Evolutionary conservation across 345 rosid species (phyloP).

Genomic region (Camelina hispida): DNA sequence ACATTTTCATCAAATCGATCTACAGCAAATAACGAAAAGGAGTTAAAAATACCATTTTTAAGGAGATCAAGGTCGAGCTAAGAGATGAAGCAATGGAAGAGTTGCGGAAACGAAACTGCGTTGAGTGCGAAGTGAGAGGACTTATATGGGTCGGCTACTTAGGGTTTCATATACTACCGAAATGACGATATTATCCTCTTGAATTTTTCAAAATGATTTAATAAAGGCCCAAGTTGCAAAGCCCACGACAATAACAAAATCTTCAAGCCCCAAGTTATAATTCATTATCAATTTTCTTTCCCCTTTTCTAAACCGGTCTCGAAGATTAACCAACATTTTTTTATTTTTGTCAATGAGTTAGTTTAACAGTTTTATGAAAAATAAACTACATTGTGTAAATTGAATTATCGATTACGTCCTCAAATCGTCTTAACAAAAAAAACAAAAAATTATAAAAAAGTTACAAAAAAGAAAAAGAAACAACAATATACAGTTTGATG

Average conservation of each 20-base stretch:
- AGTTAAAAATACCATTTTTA: slow-evolving; percentile 28
- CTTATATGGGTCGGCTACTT: background rate
- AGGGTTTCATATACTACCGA: slow-evolving; percentile 16
- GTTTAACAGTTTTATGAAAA: no score
- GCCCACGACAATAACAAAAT: background rate
- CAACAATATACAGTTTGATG: slow-evolving; percentile 3
- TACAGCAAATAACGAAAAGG: background rate
- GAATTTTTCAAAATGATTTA: background rate
- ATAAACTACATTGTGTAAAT: no score
- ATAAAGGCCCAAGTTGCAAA: background rate
- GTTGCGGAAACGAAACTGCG: slow-evolving; percentile 33
- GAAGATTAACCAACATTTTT: no score
- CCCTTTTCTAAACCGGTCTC: no score
- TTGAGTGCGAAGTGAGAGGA: slow-evolving; percentile 7
- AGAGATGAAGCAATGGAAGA: background rate
- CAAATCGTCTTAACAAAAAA: background rate
- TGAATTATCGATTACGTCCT: background rate
- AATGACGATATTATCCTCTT: slow-evolving; percentile 21
- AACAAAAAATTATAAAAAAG: background rate
- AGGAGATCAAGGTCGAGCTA: slow-evolving; percentile 19
- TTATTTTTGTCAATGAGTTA: no score
- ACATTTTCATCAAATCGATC: background rate
- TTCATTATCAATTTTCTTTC: no score
- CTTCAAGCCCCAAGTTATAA: no score
- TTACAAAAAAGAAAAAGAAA: background rate